Evolutionary conservation across 176 grass and related monocot species (phyloP).

Genomic region (Zea luxurians): DNA sequence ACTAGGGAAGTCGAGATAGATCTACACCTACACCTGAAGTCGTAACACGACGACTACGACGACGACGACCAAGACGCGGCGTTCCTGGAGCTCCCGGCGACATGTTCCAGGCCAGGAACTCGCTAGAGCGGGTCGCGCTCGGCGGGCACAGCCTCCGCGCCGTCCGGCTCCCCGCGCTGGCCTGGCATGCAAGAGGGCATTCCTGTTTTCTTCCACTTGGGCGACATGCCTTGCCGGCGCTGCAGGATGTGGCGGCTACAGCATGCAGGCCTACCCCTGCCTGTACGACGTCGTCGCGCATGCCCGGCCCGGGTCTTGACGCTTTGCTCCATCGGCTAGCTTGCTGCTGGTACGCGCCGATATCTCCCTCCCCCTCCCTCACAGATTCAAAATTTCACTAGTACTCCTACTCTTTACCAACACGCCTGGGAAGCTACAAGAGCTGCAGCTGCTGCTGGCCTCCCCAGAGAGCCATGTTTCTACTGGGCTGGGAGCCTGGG

Average conservation of each 20-base stretch:
- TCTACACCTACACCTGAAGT: too few relatives aligned
- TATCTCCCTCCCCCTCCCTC: background rate
- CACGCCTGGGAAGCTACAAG: background rate
- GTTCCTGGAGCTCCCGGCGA: too few relatives aligned
- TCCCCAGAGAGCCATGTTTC: background rate
- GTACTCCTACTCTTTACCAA: background rate
- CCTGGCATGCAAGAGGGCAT: constrained; percentile 9
- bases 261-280: background rate
- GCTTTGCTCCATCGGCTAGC: constrained; percentile 40
- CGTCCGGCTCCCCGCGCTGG: too few relatives aligned
- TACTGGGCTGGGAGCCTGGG: too few relatives aligned
- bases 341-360: constrained; percentile 32
- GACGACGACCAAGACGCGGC: too few relatives aligned
- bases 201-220: background rate
- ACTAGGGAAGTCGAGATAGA: too few relatives aligned
- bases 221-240: background rate
- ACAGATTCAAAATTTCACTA: background rate
- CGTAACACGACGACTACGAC: too few relatives aligned
- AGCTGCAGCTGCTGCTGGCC: constrained; percentile 32
- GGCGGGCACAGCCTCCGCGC: too few relatives aligned
- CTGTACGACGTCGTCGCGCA: constrained; percentile 30
- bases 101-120: too few relatives aligned
- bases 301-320: constrained; percentile 41
- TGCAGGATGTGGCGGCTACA: background rate
- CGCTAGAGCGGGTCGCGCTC: too few relatives aligned